Conservation (phyloP, 176 grass and related monocot genomes). For the Urochloa ruziziensis region DNA sequence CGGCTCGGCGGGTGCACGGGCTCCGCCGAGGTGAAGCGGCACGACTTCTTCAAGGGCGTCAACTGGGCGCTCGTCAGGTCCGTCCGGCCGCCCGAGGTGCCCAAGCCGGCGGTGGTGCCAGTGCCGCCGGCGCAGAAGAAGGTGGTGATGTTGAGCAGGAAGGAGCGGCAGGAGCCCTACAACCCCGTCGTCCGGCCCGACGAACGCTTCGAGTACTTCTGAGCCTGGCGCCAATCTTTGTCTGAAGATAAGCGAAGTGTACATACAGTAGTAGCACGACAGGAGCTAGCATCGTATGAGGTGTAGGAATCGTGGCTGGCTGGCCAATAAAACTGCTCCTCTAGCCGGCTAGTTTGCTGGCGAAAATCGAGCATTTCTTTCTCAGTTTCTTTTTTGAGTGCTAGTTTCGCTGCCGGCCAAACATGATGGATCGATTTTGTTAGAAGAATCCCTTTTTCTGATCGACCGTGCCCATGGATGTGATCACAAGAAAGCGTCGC, state of each 20-base stretch:
- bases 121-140: constrained; percentile 9
- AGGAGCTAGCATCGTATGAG: not conserved
- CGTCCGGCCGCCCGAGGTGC: constrained; percentile 74
- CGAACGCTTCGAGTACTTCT: constrained; percentile 71
- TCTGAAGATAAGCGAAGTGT: not conserved
- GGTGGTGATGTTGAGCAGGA: constrained; percentile 46
- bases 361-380: not conserved
- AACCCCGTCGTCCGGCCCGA: constrained; percentile 20
- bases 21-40: constrained; percentile 75
- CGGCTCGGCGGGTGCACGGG: constrained; percentile 65
- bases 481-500: not conserved
- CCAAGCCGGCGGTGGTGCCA: constrained; percentile 4
- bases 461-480: not conserved
- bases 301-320: not conserved
- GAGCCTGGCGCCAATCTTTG: not conserved
- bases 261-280: constrained; percentile 11
- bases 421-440: not conserved
- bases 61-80: constrained; percentile 95
- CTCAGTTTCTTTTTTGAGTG: not conserved
- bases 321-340: not conserved
- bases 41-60: constrained; percentile 77
- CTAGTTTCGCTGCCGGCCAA: not conserved
- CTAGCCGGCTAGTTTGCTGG: not conserved
- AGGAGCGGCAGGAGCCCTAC: constrained; percentile 56
- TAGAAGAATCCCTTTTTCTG: not conserved